phyloP scores from a whole-genome alignment of 768 basidiomycete species.

The Daedaleopsis nitida region DNA sequence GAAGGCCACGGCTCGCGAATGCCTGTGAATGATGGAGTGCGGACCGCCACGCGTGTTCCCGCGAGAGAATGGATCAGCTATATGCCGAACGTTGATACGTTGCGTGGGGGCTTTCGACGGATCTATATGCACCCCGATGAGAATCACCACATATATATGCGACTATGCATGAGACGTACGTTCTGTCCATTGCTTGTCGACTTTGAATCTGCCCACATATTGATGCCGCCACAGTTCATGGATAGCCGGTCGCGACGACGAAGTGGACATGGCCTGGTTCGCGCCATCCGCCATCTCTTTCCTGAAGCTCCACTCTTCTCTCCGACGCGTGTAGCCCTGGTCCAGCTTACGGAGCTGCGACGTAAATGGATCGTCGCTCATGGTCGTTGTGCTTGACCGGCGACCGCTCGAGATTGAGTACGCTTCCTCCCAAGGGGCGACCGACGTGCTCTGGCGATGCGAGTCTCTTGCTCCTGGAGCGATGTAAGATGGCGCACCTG shows the following conservation, averaged over 20 bases:
- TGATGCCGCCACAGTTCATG: conserved; percentile 72
- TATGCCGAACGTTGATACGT: conserved; percentile 62
- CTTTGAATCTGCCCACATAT: conserved; percentile 64
- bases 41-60: conserved; percentile 54
- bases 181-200: conserved; percentile 44
- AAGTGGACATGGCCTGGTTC: conserved; percentile 17
- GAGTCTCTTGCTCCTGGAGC: conserved; percentile 15
- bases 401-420: conserved; percentile 23
- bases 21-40: conserved; percentile 73
- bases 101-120: conserved; percentile 65
- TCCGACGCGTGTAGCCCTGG: conserved; percentile 44
- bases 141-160: not conserved
- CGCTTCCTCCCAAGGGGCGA: conserved; percentile 21
- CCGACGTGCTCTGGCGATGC: conserved; percentile 18
- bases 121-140: conserved; percentile 29
- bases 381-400: conserved; percentile 37
- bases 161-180: conserved; percentile 19
- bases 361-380: conserved; percentile 43
- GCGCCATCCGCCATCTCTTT: conserved; percentile 49
- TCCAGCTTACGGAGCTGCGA: conserved; percentile 40
- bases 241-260: conserved; percentile 36
- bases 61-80: conserved; percentile 50
- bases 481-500: conserved; percentile 25
- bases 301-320: conserved; percentile 58
- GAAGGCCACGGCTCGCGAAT: conserved; percentile 78